Evolutionary conservation across 2,329 filamentous ascomycete species (phyloP).

Genomic region (Rachicladosporium sp.): DNA sequence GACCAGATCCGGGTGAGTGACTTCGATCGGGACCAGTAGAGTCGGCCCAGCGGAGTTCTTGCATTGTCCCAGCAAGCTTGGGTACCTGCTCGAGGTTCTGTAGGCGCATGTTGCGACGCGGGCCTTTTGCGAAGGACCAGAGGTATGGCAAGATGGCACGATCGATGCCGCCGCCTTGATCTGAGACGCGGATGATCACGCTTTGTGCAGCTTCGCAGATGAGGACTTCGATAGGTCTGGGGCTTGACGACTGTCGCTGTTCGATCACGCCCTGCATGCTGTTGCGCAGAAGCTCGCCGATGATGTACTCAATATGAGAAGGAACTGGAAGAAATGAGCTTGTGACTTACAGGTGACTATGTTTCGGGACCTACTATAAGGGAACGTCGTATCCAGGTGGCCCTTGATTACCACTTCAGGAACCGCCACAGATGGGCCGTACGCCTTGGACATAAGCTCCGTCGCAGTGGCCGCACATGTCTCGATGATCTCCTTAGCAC

Average conservation of each 20-base stretch:
- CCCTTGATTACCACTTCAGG: constrained; percentile 76
- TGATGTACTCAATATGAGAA: constrained; percentile 91
- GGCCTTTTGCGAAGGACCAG: constrained; percentile 95
- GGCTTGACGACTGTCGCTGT: constrained; percentile 39
- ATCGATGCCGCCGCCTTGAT: constrained; percentile 85
- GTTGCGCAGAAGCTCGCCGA: constrained; percentile 88
- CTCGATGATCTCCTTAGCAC: constrained; percentile 77
- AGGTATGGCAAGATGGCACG: constrained; percentile 75
- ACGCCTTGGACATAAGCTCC: constrained; percentile 60
- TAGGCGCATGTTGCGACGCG: constrained; percentile 63
- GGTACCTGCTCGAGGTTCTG: constrained; percentile 78
- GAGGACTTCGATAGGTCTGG: constrained; percentile 77
- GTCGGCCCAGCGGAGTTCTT: constrained; percentile 37
- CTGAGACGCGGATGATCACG: constrained; percentile 90
- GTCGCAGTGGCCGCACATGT: constrained; percentile 67
- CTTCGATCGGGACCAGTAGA: constrained; percentile 1
- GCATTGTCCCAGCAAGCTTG: constrained; percentile 82
- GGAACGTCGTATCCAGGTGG: constrained; percentile 80
- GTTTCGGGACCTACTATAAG: constrained; percentile 41
- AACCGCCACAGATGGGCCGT: constrained; percentile 57
- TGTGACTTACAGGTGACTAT: too few relatives aligned
- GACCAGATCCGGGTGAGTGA: too few relatives aligned
- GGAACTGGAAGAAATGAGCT: constrained; percentile 44
- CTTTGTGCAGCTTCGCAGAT: constrained; percentile 91
- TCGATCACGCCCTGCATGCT: constrained; percentile 89